Percentiles rank a stretch among this genome's conserved stretches.
These are phyloP conservation scores for Digitaria exilis DNA, from an alignment of 202 grass and related monocot species.

Conservation along the genomic window DNA sequence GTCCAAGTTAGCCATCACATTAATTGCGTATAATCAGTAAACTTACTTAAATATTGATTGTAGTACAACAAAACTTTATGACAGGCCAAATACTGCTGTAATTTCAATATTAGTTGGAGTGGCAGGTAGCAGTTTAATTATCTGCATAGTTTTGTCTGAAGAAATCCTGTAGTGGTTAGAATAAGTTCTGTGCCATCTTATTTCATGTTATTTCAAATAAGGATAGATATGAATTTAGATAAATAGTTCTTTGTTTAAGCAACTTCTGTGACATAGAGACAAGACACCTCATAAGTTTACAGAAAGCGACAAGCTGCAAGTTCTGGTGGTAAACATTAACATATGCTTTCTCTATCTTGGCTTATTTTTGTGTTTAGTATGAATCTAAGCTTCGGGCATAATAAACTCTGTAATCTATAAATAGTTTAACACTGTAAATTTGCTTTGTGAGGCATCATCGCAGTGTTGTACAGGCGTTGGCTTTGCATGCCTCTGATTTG, in stretches of 20 bases:
- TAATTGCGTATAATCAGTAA: background rate
- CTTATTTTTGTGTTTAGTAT: background rate
- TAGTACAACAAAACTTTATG: background rate
- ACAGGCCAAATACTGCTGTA: background rate
- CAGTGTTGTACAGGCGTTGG: background rate
- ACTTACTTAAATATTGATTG: background rate
- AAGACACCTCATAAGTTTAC: background rate
- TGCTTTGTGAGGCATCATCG: background rate
- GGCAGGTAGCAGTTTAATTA: background rate
- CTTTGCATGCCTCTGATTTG: background rate
- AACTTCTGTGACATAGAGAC: background rate
- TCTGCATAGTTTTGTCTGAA: background rate
- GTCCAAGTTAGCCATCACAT: background rate
- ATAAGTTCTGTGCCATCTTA: background rate
- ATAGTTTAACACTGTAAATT: background rate
- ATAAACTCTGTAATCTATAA: background rate
- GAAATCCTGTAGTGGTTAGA: background rate
- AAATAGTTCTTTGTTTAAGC: background rate
- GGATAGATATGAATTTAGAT: background rate
- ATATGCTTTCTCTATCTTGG: background rate
- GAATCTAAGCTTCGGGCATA: background rate
- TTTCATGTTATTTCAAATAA: background rate
- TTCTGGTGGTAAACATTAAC: background rate
- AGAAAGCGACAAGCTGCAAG: background rate
- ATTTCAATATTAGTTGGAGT: conserved; percentile 8